Evolutionary conservation across 495 filamentous ascomycete genomes (phyloP).

Genomic region (Penicillium pulvis): DNA sequence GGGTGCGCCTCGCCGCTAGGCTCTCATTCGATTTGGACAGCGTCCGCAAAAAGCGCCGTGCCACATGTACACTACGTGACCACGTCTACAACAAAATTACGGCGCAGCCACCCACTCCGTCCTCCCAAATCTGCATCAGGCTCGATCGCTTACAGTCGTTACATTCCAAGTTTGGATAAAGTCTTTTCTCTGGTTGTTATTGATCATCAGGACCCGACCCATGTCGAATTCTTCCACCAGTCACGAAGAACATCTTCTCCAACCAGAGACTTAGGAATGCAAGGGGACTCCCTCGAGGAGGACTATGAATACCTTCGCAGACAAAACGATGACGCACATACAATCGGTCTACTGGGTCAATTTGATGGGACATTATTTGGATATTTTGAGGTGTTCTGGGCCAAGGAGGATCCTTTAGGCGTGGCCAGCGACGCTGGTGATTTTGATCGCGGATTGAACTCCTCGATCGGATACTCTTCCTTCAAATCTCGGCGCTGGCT

Average conservation of each 20-base stretch:
- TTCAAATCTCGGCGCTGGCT: slow-evolving; percentile 62
- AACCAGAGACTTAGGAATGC: not conserved
- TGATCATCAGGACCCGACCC: not conserved
- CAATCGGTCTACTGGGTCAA: not conserved
- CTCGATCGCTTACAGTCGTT: slow-evolving; percentile 3
- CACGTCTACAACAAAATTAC: slow-evolving; percentile 3
- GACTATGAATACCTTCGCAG: slow-evolving; percentile 1
- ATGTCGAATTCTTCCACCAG: slow-evolving; percentile 5
- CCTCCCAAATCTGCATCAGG: slow-evolving; percentile 1
- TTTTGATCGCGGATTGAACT: slow-evolving; percentile 64
- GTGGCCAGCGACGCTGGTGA: slow-evolving; percentile 59
- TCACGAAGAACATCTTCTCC: not conserved
- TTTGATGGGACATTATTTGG: slow-evolving; percentile 9
- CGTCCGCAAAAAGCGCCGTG: not conserved
- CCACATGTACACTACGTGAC: slow-evolving; percentile 4
- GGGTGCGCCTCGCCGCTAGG: slow-evolving; percentile 5
- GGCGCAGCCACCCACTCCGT: slow-evolving; percentile 5
- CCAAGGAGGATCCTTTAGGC: slow-evolving; percentile 59
- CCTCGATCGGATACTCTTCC: slow-evolving; percentile 59
- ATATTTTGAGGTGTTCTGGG: slow-evolving; percentile 9
- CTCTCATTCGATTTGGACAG: not conserved
- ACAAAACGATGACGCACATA: slow-evolving; percentile 1
- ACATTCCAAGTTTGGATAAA: slow-evolving; percentile 6
- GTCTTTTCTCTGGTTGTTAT: slow-evolving; percentile 1
- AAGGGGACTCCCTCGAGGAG: slow-evolving; percentile 1